Percentiles rank a stretch among this genome's conserved stretches.
phyloP scores from a whole-genome alignment of 352 stramenopile genomes.

The Hyaloperonospora brassicae region DNA sequence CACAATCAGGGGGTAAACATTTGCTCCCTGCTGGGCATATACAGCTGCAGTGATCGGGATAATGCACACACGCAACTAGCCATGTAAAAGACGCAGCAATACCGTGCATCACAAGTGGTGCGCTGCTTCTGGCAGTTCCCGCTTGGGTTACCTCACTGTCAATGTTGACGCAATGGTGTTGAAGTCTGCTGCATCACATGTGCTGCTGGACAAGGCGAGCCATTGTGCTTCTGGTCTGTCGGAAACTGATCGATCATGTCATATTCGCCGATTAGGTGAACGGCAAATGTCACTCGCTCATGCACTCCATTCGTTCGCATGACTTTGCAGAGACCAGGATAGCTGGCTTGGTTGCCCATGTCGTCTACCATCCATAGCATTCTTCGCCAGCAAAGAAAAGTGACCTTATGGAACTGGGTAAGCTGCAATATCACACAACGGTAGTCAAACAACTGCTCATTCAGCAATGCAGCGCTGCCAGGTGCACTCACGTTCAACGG shows the following conservation, averaged over 20 bases:
- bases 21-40: too few species aligned
- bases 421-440: constrained; percentile 41
- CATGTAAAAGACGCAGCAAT: too few species aligned
- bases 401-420: constrained; percentile 29
- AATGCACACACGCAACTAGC: too few species aligned
- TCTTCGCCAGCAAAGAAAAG: constrained; percentile 33
- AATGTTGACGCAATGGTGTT: too few species aligned
- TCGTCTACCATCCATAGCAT: constrained; percentile 56
- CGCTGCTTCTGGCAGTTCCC: too few species aligned
- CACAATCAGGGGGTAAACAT: too few species aligned
- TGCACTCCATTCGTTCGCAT: constrained; percentile 65
- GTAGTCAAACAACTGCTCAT: constrained; percentile 73
- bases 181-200: too few species aligned
- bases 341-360: constrained; percentile 40
- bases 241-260: constrained; percentile 19
- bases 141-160: too few species aligned
- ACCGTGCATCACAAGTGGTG: too few species aligned
- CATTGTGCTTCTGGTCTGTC: not conserved
- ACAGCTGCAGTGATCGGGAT: too few species aligned
- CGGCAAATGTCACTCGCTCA: constrained; percentile 55
- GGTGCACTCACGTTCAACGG: constrained; percentile 50
- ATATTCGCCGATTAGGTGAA: constrained; percentile 39
- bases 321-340: constrained; percentile 65
- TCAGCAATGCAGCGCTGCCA: constrained; percentile 49
- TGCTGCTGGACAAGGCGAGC: too few species aligned